Evolutionary conservation across 73 alveolate genomes (phyloP).

Genomic region (Paramecium pentaurelia): DNA sequence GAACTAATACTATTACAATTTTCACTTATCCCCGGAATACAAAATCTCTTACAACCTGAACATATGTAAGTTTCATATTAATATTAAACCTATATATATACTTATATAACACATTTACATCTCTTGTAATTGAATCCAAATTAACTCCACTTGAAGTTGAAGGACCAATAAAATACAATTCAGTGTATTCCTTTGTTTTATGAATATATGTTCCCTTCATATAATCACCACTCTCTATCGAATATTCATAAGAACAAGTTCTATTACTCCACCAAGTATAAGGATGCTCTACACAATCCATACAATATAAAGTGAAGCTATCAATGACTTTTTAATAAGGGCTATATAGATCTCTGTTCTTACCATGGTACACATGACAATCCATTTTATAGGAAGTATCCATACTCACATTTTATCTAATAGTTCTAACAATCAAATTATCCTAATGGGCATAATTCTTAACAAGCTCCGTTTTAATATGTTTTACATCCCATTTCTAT

Average conservation of each 20-base stretch:
- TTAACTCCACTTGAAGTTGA: not conserved
- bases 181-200: not conserved
- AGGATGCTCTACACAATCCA: slow-evolving; percentile 47
- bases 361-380: not conserved
- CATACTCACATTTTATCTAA: not conserved
- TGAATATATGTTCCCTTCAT: not conserved
- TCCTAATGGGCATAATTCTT: not conserved
- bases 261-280: not conserved
- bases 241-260: slow-evolving; percentile 8
- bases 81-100: not conserved
- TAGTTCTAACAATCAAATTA: not conserved
- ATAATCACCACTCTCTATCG: not conserved
- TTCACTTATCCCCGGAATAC: not conserved
- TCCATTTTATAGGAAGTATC: not conserved
- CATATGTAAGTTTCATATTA: slow-evolving; percentile 4
- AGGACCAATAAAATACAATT: not conserved
- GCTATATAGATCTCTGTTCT: not conserved
- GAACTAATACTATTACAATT: not conserved
- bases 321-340: not conserved
- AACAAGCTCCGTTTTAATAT: not conserved
- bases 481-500: not conserved
- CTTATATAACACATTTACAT: not conserved
- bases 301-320: not conserved
- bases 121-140: not conserved
- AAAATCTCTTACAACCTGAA: slow-evolving; percentile 9